Conservation (phyloP, 306 rosid genomes). For the Cucurbita maxima region DNA sequence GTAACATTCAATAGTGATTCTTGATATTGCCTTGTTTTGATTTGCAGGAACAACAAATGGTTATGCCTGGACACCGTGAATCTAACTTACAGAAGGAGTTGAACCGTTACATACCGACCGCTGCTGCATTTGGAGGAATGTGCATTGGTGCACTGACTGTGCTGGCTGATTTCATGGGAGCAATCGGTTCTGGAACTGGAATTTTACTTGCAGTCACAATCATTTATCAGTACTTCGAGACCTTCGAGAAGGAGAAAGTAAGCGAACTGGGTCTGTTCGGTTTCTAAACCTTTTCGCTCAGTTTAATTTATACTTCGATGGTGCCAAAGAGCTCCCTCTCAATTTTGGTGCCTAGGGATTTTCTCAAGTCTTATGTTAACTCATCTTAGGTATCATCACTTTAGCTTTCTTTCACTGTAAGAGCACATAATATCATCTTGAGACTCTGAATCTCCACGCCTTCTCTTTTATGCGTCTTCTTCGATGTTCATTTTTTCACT, state of each 20-base stretch:
- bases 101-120: constrained; percentile 91
- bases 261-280: constrained; percentile 94
- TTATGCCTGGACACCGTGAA: constrained; percentile 96
- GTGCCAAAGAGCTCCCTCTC: constrained; percentile 10
- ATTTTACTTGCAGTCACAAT: constrained; percentile 85
- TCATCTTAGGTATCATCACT: not conserved
- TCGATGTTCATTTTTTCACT: not conserved
- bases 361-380: not conserved
- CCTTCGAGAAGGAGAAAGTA: constrained; percentile 91
- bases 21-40: not conserved
- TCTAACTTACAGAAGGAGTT: constrained; percentile 83
- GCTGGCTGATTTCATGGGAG: constrained; percentile 94
- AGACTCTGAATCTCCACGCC: not conserved
- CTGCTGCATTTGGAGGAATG: constrained; percentile 92
- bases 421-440: not conserved
- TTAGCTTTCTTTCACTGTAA: constrained; percentile 1
- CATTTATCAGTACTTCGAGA: constrained; percentile 88
- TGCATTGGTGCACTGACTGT: constrained; percentile 91
- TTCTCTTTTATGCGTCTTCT: not conserved
- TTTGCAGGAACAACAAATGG: constrained; percentile 96
- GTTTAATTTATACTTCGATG: not conserved
- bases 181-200: constrained; percentile 92
- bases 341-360: constrained; percentile 10
- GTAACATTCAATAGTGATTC: not conserved
- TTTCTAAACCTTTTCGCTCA: constrained; percentile 22